Evolutionary conservation across 1,139 yeast species (phyloP).

Genomic region (Taphrina deformans): DNA sequence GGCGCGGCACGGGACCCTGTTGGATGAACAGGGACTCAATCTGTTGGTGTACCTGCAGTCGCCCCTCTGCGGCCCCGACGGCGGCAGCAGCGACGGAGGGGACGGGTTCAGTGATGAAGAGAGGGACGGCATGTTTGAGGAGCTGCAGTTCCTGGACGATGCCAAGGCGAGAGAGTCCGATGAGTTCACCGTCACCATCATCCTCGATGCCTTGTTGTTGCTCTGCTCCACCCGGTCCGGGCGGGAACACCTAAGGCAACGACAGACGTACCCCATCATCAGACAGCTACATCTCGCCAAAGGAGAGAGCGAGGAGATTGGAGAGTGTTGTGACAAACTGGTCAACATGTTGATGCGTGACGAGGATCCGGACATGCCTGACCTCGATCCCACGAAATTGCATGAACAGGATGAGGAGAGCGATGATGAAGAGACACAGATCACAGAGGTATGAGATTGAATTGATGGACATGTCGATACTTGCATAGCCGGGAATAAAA

Average conservation of each 20-base stretch:
- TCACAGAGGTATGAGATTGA: conserved; percentile 9
- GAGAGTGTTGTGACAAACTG: conserved; percentile 48
- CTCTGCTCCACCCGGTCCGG: conserved; percentile 71
- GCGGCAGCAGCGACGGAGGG: conserved; percentile 42
- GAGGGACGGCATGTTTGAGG: conserved; percentile 83
- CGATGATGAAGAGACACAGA: conserved; percentile 15
- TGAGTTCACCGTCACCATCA: conserved; percentile 63
- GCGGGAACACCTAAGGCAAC: conserved; percentile 73
- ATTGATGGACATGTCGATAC: background rate
- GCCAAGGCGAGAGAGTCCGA: conserved; percentile 78
- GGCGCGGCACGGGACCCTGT: conserved; percentile 60
- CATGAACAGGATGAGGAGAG: conserved; percentile 9
- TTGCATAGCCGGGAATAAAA: background rate
- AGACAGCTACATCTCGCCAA: conserved; percentile 75
- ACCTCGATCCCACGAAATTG: conserved; percentile 29
- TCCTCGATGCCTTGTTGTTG: conserved; percentile 52
- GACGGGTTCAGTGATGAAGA: conserved; percentile 64
- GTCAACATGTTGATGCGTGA: conserved; percentile 41
- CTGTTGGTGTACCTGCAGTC: conserved; percentile 75
- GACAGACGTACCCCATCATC: conserved; percentile 77
- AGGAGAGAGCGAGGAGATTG: conserved; percentile 61
- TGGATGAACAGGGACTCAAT: conserved; percentile 62
- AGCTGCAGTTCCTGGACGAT: conserved; percentile 73
- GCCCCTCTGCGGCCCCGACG: conserved; percentile 82
- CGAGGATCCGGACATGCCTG: conserved; percentile 36